Evolutionary conservation across 176 grass and related monocot genomes (phyloP).

Genomic region (Phyllostachys edulis): DNA sequence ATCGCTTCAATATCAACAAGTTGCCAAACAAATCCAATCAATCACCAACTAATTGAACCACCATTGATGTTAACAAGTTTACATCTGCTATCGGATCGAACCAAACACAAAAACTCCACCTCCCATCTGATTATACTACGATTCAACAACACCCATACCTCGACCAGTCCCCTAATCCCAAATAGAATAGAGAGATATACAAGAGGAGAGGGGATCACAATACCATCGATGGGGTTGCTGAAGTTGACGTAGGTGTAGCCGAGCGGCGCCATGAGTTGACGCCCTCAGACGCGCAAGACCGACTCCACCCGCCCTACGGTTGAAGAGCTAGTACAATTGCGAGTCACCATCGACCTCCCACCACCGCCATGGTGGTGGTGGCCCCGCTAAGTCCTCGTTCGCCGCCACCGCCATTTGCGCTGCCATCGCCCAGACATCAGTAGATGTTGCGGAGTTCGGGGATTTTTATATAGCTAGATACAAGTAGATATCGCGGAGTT

Average conservation of each 20-base stretch:
- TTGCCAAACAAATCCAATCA: neutral
- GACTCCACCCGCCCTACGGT: conserved; percentile 65
- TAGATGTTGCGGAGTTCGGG: too few species aligned
- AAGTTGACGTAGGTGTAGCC: conserved; percentile 98
- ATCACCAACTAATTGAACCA: neutral
- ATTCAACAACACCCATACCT: neutral
- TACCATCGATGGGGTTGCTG: conserved; percentile 73
- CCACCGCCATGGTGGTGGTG: conserved; percentile 15
- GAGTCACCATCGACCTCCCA: conserved; percentile 44
- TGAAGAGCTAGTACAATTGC: conserved; percentile 86
- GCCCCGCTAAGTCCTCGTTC: conserved; percentile 31
- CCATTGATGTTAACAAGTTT: neutral
- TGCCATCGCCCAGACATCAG: too few species aligned
- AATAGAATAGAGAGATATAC: neutral
- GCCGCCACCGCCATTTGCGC: too few species aligned
- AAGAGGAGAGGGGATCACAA: neutral
- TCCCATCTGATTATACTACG: neutral
- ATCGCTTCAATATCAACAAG: neutral
- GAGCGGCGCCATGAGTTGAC: conserved; percentile 56
- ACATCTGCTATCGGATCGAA: neutral
- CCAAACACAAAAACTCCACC: neutral
- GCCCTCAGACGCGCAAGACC: conserved; percentile 90
- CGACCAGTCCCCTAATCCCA: neutral
- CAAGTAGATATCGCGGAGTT: too few species aligned
- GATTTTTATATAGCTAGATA: too few species aligned